Evolutionary conservation across 2,329 filamentous ascomycete species (phyloP).

Genomic region (Bipolaris victoriae): DNA sequence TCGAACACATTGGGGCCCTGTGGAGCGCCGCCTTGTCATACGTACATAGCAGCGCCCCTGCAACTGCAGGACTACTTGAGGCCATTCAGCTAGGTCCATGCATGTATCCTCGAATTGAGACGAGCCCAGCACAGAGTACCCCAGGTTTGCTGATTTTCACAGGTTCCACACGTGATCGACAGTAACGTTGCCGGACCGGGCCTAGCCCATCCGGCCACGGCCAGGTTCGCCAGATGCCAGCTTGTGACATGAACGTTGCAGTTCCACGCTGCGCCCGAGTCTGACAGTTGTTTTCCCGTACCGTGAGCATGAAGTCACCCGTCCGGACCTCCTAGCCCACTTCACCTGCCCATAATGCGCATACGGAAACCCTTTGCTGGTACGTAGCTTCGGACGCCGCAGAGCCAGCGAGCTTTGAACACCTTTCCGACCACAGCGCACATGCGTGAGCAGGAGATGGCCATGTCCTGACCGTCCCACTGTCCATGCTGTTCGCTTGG

Average conservation of each 20-base stretch:
- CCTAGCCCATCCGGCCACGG: constrained; percentile 3
- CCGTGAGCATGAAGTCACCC: constrained; percentile 2
- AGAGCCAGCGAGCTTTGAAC: neutral
- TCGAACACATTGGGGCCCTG: neutral
- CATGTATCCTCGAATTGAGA: constrained; percentile 4
- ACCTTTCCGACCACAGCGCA: neutral
- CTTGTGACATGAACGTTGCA: constrained; percentile 14
- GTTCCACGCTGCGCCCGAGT: constrained; percentile 6
- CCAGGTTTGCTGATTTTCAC: constrained; percentile 18
- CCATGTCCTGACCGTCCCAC: neutral
- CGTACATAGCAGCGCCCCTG: neutral
- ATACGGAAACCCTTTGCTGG: constrained; percentile 20
- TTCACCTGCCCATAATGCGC: constrained; percentile 7
- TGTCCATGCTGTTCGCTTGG: neutral
- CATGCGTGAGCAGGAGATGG: neutral
- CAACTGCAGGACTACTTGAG: neutral
- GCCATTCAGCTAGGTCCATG: neutral
- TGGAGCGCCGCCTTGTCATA: neutral
- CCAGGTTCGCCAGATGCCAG: constrained; percentile 16
- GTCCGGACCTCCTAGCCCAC: constrained; percentile 1
- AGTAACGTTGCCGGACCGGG: neutral
- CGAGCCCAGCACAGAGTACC: constrained; percentile 8
- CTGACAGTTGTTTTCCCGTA: constrained; percentile 3
- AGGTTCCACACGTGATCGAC: constrained; percentile 22
- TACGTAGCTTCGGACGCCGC: constrained; percentile 10